A percentile compares a stretch with the other conserved stretches of the same genome.
Evolutionary conservation across 257 asterid genomes (phyloP).

Genomic region (Plantago ovata): DNA sequence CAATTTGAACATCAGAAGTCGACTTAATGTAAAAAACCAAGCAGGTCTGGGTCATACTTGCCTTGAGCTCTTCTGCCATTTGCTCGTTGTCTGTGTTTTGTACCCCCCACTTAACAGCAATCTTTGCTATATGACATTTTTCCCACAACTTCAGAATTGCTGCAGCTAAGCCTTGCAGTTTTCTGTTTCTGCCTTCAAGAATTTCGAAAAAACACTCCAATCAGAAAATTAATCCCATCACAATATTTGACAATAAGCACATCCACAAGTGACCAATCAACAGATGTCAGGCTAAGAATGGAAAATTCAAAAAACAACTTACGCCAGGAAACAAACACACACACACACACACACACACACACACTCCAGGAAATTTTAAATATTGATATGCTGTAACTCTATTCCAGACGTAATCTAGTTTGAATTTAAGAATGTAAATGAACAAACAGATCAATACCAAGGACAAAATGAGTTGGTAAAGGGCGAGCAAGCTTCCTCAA

Average conservation of each 20-base stretch:
- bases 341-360: too few species aligned
- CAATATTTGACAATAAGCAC: conserved; percentile 6
- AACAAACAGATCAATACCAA: conserved; percentile 46
- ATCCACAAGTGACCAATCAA: conserved; percentile 21
- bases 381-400: too few species aligned
- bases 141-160: conserved; percentile 86
- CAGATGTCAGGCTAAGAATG: conserved; percentile 3
- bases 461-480: conserved; percentile 89
- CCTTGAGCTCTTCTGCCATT: conserved; percentile 95
- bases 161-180: conserved; percentile 83
- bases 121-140: conserved; percentile 90
- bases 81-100: conserved; percentile 84
- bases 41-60: conserved; percentile 31
- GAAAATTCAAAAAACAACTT: conserved; percentile 1
- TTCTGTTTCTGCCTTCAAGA: conserved; percentile 80
- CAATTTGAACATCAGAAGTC: conserved; percentile 8
- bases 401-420: too few species aligned
- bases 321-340: not conserved
- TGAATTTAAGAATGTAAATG: too few species aligned
- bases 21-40: conserved; percentile 1
- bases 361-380: too few species aligned
- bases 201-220: conserved; percentile 28
- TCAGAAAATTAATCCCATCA: conserved; percentile 7
- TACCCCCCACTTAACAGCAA: conserved; percentile 87
- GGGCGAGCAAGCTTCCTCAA: conserved; percentile 75